Conservation (phyloP, 2,329 filamentous ascomycete genomes). For the Emydomyces testavorans region DNA sequence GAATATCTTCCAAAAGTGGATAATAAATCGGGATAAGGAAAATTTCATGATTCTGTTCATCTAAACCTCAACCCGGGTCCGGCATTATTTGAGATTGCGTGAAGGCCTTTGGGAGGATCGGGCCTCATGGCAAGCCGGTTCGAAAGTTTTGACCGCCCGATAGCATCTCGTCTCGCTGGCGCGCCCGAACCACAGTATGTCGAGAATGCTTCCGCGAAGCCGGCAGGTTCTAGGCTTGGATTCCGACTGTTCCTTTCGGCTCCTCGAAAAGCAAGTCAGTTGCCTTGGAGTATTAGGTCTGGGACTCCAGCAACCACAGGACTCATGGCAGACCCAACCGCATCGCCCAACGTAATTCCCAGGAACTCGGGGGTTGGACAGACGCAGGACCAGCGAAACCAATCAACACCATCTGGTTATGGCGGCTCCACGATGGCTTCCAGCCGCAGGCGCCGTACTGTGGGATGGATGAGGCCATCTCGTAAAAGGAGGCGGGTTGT, state of each 20-base stretch:
- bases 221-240: neutral
- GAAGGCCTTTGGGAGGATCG: neutral
- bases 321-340: neutral
- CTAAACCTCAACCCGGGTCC: too few relatives aligned
- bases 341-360: neutral
- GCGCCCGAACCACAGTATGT: neutral
- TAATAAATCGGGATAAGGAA: neutral
- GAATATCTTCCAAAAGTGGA: too few relatives aligned
- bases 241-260: neutral
- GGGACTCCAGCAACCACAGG: neutral
- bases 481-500: neutral
- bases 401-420: neutral
- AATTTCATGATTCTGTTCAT: neutral
- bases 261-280: neutral
- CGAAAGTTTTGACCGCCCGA: constrained; percentile 4
- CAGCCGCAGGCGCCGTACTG: neutral
- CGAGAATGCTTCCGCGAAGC: neutral
- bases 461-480: constrained; percentile 5
- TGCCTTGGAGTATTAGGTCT: neutral
- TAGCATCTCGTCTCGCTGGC: constrained; percentile 7
- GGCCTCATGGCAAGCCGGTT: neutral
- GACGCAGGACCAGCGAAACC: neutral
- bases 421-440: neutral
- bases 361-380: neutral
- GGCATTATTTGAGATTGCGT: neutral